phyloP scores from a whole-genome alignment of 805 yeast genomes.

The Candida pini region DNA sequence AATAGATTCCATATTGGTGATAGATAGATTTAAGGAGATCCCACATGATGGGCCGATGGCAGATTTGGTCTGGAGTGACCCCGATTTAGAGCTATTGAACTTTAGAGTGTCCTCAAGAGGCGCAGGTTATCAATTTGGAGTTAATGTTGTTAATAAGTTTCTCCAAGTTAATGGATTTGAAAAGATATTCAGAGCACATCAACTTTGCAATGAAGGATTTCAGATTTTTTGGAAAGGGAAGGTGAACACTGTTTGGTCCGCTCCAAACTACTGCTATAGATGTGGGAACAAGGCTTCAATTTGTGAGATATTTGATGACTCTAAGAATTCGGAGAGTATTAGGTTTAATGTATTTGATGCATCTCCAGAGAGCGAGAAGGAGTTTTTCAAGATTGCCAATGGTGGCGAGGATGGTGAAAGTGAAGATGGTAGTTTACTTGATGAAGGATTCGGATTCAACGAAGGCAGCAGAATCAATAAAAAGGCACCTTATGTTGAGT shows the following conservation, averaged over 20 bases:
- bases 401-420: slow-evolving; percentile 21
- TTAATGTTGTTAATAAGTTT: slow-evolving; percentile 84
- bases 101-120: slow-evolving; percentile 92
- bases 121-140: slow-evolving; percentile 96
- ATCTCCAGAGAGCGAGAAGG: slow-evolving; percentile 85
- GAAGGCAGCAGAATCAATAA: slow-evolving; percentile 21
- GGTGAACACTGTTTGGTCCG: slow-evolving; percentile 96
- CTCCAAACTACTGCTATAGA: slow-evolving; percentile 95
- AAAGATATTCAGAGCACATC: slow-evolving; percentile 90
- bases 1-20: slow-evolving; percentile 82
- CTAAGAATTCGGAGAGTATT: slow-evolving; percentile 56
- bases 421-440: slow-evolving; percentile 7
- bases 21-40: slow-evolving; percentile 88
- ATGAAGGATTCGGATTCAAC: slow-evolving; percentile 9
- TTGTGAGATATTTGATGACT: slow-evolving; percentile 63
- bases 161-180: slow-evolving; percentile 69
- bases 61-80: slow-evolving; percentile 97
- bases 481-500: slow-evolving; percentile 37
- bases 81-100: slow-evolving; percentile 75
- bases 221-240: slow-evolving; percentile 87
- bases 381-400: slow-evolving; percentile 37
- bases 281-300: slow-evolving; percentile 98
- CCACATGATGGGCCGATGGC: slow-evolving; percentile 99
- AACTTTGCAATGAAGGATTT: slow-evolving; percentile 92
- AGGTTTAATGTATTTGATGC: slow-evolving; percentile 92